Evolutionary conservation across 106 monocot species (phyloP).

Genomic region (Dactylorhiza incarnata): DNA sequence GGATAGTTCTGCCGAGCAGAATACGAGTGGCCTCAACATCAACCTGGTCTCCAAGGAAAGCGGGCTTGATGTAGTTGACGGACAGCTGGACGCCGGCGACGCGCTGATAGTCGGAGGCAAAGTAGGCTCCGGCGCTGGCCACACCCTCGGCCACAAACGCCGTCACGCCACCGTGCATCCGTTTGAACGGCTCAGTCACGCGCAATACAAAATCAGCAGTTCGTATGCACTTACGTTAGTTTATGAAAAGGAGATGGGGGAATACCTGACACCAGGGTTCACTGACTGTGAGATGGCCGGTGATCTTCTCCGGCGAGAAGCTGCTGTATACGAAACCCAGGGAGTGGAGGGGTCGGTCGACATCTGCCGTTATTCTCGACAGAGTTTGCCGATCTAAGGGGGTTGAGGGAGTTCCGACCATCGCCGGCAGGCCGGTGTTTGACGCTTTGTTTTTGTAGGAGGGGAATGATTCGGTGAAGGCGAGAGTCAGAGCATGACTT

Average conservation of each 20-base stretch:
- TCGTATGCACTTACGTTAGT: neutral
- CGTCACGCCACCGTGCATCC: constrained; percentile 43
- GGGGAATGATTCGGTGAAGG: no score
- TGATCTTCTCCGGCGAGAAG: constrained; percentile 33
- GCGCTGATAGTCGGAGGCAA: constrained; percentile 30
- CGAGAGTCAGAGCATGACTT: no score
- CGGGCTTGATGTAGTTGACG: constrained; percentile 31
- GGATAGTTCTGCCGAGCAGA: constrained; percentile 33
- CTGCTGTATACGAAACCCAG: constrained; percentile 37
- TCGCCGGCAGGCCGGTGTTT: neutral
- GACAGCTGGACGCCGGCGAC: constrained; percentile 48
- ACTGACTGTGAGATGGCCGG: constrained; percentile 43
- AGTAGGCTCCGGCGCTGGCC: constrained; percentile 46
- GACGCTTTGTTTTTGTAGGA: no score
- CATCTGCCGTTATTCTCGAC: constrained; percentile 8
- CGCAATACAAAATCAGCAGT: neutral
- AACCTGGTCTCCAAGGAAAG: constrained; percentile 32
- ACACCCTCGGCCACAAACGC: constrained; percentile 42
- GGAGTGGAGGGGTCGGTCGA: constrained; percentile 31
- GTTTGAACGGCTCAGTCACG: constrained; percentile 35
- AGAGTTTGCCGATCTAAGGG: neutral
- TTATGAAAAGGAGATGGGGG: neutral
- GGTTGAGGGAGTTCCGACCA: neutral
- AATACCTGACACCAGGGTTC: constrained; percentile 45
- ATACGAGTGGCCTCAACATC: constrained; percentile 32